phyloP scores from a whole-genome alignment of 352 stramenopile genomes.

The Phytophthora cajani region DNA sequence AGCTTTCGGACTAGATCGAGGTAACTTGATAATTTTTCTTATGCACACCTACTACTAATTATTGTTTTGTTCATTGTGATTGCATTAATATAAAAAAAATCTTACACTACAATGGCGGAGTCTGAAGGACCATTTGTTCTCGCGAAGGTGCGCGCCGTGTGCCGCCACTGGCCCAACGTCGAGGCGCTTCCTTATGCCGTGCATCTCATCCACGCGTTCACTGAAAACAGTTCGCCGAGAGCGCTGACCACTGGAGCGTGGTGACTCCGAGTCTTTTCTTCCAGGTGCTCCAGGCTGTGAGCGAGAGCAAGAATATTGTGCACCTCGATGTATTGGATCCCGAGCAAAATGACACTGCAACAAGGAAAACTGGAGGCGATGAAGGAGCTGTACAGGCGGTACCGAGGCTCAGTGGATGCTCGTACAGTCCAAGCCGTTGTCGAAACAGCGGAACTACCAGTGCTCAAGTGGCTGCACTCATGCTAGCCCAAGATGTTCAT shows the following conservation, averaged over 20 bases:
- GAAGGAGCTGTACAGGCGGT: background rate
- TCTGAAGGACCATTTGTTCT: background rate
- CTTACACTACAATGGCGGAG: background rate
- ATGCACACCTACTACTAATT: no score
- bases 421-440: background rate
- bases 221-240: background rate
- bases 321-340: background rate
- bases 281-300: background rate
- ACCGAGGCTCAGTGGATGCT: background rate
- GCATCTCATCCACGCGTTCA: background rate
- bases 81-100: no score
- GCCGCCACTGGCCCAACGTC: background rate
- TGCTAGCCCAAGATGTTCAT: background rate
- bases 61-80: background rate
- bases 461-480: background rate
- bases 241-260: background rate
- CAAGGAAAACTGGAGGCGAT: background rate
- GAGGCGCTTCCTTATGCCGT: background rate
- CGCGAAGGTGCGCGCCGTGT: background rate
- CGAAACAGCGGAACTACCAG: background rate
- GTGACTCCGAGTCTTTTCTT: background rate
- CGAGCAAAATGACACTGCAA: background rate
- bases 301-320: slow-evolving; percentile 1
- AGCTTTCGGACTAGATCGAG: no score
- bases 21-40: background rate